Evolutionary conservation across 1,284 basidiomycete genomes (phyloP).

Genomic region (Ustilago shanxiensis): DNA sequence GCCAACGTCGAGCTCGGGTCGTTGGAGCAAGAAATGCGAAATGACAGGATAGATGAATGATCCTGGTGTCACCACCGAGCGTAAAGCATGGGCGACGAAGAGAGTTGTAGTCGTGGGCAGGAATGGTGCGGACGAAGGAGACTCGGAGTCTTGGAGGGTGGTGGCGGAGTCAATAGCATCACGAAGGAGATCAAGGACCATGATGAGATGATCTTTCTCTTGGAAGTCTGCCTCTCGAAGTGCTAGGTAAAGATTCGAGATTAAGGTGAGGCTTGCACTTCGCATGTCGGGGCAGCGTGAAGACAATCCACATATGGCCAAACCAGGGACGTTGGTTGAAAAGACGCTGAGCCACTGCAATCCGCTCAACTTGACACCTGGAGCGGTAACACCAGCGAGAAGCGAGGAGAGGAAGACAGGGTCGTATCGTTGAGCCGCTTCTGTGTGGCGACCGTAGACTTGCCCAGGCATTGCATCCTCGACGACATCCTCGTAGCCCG

Average conservation of each 20-base stretch:
- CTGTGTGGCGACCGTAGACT: constrained; percentile 39
- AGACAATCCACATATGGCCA: constrained; percentile 82
- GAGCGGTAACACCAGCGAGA: constrained; percentile 76
- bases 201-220: constrained; percentile 81
- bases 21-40: constrained; percentile 84
- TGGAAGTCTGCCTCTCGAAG: constrained; percentile 79
- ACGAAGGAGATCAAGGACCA: constrained; percentile 79
- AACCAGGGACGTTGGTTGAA: constrained; percentile 81
- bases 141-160: constrained; percentile 33
- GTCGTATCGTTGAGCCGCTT: constrained; percentile 75
- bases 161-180: constrained; percentile 34
- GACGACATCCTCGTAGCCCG: constrained; percentile 21
- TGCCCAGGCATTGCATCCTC: constrained; percentile 20
- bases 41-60: constrained; percentile 84
- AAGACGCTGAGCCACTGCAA: constrained; percentile 87
- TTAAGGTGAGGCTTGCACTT: constrained; percentile 71
- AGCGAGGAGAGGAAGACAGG: constrained; percentile 82
- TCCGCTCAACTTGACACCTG: constrained; percentile 75
- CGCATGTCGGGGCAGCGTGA: constrained; percentile 78
- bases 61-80: constrained; percentile 81
- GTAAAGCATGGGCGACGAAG: constrained; percentile 82
- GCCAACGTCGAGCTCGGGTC: constrained; percentile 78
- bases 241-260: constrained; percentile 71
- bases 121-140: constrained; percentile 70
- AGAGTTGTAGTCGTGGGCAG: constrained; percentile 83